Base-by-base conservation (phyloP, 768 basidiomycete species). In the Auriscalpium orientale region DNA sequence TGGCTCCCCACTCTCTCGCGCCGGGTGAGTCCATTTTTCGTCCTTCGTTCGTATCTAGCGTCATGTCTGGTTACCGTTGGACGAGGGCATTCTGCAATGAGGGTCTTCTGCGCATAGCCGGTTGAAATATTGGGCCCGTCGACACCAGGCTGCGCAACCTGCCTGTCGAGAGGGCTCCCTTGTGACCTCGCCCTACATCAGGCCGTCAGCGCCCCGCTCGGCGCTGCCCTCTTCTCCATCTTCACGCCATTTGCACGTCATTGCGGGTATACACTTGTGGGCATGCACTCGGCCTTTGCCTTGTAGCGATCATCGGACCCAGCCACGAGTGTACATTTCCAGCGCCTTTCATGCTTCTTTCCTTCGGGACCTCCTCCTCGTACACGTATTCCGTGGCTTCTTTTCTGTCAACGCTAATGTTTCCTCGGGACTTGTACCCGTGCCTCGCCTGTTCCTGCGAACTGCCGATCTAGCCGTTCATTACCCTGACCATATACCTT, bases 1-100 rank as follows among this genome's bases (percentile, higher is more conserved):
- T 48, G 65, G 56, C 18, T 68, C 66, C 2, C 66, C 67, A 40
- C 59, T 68, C 38, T 62, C 62, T 33, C 64, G 68, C 50, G 67
- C 68, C 50, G 68, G 68, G 68, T 69, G 56, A 54, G 68, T 59
- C 21, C 45, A 12, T 34, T 37, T 35, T 28, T 13, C 28, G 37
- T 50, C 22, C 10, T 28, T 21, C 28, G 48, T 33, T 34, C 28
- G 28, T 49, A 33, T 49, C n/a, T 35, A 7, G 28, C 28, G 28
- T 28, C 28, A 28, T 28, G 7, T 8, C 40, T 8, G 40, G 40
- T 8, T 43, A 8, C 40, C 15, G 15, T 15, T 43, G 13, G 40
- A 43, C 8, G 40, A 43, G 13, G 6, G 13, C 4, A 4, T 43
- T 43, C 8, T 15, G 40, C 4, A n/a, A 43, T 18, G 40, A 43